Percentiles rank a stretch among this genome's conserved stretches.
Evolutionary conservation across 176 grass and related monocot genomes (phyloP).

Genomic region (Elaeis guineensis): DNA sequence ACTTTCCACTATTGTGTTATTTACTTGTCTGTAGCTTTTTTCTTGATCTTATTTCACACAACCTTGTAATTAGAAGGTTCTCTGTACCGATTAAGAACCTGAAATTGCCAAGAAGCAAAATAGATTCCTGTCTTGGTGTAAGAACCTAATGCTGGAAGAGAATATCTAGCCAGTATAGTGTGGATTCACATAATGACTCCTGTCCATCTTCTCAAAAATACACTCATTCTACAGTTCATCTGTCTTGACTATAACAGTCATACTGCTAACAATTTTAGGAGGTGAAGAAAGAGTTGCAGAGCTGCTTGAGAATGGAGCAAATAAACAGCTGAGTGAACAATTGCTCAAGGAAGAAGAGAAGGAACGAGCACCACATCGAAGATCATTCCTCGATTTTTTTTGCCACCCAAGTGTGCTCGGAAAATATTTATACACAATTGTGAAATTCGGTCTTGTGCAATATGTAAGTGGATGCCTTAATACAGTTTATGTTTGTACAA

Average conservation of each 20-base stretch:
- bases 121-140: no score
- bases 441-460: conserved; percentile 91
- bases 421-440: conserved; percentile 53
- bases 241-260: not conserved
- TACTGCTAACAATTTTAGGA: conserved; percentile 27
- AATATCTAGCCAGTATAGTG: no score
- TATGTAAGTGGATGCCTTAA: conserved; percentile 40
- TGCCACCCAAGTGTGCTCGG: conserved; percentile 47
- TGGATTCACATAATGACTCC: no score
- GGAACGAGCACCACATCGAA: conserved; percentile 10
- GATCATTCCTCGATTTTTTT: conserved; percentile 32
- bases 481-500: not conserved
- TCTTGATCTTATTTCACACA: no score
- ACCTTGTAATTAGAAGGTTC: no score
- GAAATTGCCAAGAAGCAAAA: no score
- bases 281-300: conserved; percentile 54
- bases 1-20: no score
- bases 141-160: no score
- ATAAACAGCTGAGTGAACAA: conserved; percentile 41
- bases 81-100: no score
- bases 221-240: no score
- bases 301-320: conserved; percentile 58
- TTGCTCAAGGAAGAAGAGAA: conserved; percentile 43
- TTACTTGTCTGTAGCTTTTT: no score
- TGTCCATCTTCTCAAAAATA: no score